phyloP scores from a whole-genome alignment of 2,329 filamentous ascomycete species.

The Penicillium crustosum region DNA sequence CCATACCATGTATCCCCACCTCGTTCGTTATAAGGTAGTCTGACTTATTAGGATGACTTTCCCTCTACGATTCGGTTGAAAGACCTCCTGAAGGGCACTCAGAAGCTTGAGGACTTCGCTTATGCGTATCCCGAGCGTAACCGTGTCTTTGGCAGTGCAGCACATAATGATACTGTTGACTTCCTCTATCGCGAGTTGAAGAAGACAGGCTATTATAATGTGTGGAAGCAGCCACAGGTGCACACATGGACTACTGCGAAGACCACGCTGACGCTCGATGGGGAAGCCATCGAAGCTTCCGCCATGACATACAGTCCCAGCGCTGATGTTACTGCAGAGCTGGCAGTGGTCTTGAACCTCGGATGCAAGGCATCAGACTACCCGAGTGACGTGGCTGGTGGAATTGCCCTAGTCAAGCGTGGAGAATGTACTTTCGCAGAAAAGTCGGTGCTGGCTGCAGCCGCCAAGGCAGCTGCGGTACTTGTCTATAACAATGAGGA shows the following conservation, averaged over 20 bases:
- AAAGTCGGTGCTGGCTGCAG: constrained; percentile 68
- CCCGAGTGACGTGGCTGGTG: constrained; percentile 56
- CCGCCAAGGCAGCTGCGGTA: constrained; percentile 68
- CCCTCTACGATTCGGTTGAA: constrained; percentile 50
- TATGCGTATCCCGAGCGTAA: constrained; percentile 32
- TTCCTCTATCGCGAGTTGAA: constrained; percentile 61
- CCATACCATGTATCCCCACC: not conserved
- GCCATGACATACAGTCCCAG: constrained; percentile 66
- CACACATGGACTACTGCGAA: constrained; percentile 60
- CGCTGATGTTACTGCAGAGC: constrained; percentile 31
- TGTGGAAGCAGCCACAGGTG: constrained; percentile 59
- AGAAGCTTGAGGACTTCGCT: constrained; percentile 50
- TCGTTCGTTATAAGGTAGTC: not conserved
- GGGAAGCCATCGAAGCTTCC: constrained; percentile 50
- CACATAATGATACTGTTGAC: constrained; percentile 63
- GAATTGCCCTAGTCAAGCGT: constrained; percentile 69
- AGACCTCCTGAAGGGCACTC: constrained; percentile 59
- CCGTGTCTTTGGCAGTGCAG: constrained; percentile 39
- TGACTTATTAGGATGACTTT: constrained; percentile 19
- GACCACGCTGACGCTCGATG: constrained; percentile 60
- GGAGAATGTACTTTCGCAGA: constrained; percentile 69
- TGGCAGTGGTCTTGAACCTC: constrained; percentile 61
- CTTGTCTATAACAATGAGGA: constrained; percentile 73
- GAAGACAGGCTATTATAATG: constrained; percentile 37
- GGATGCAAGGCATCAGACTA: constrained; percentile 68